Evolutionary conservation across 2,329 filamentous ascomycete genomes (phyloP).

Genomic region (Arthrobotrys musiformis): DNA sequence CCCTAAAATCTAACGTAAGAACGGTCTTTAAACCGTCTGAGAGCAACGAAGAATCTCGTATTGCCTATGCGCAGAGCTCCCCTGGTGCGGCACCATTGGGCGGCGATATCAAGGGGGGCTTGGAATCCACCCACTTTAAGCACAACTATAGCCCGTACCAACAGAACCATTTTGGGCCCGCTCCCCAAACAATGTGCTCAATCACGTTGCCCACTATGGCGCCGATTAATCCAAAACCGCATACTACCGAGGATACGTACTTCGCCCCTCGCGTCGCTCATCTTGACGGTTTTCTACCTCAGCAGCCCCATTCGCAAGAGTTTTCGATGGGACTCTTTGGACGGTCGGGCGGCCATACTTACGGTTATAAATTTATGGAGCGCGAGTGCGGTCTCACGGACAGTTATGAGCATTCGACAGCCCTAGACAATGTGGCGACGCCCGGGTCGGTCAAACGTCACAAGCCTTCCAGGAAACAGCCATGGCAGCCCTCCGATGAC

Average conservation of each 20-base stretch:
- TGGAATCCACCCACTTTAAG: conserved; percentile 32
- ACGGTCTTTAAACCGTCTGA: conserved; percentile 24
- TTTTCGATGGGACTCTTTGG: conserved; percentile 36
- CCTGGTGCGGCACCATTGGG: conserved; percentile 38
- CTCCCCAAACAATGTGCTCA: conserved; percentile 32
- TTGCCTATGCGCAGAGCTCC: conserved; percentile 43
- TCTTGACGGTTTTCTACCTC: conserved; percentile 40
- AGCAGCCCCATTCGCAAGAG: conserved; percentile 25
- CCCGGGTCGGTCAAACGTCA: conserved; percentile 36
- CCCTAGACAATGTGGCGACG: conserved; percentile 33
- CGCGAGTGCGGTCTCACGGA: conserved; percentile 31
- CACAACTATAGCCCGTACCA: conserved; percentile 40
- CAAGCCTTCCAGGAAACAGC: conserved; percentile 51
- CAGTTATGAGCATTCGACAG: conserved; percentile 33
- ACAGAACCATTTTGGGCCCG: conserved; percentile 35
- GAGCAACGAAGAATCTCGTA: conserved; percentile 24
- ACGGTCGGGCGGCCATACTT: conserved; percentile 2
- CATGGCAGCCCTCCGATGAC: conserved; percentile 60
- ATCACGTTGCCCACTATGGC: conserved; percentile 43
- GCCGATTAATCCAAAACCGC: conserved; percentile 29
- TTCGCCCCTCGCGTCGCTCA: conserved; percentile 36
- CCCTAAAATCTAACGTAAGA: conserved; percentile 36
- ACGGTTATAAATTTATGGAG: conserved; percentile 21
- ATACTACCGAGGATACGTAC: conserved; percentile 37
- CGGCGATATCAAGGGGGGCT: conserved; percentile 36